Conservation (phyloP, 768 basidiomycete genomes). For the Collybia sp. region DNA sequence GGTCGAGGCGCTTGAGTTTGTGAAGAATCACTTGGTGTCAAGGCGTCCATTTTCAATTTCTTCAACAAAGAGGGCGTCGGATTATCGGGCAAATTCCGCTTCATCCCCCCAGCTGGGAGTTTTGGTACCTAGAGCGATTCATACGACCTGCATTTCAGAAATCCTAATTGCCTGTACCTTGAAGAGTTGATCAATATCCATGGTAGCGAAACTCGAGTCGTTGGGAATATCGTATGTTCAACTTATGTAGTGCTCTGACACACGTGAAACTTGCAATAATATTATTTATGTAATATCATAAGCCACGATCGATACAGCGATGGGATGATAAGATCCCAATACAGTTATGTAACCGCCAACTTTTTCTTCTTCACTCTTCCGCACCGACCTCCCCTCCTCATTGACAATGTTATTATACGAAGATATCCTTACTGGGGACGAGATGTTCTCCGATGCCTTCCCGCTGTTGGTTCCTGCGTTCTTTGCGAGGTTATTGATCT, state of each 20-base stretch:
- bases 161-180: constrained; percentile 25
- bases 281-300: too few relatives aligned
- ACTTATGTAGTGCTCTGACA: too few relatives aligned
- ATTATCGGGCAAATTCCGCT: constrained; percentile 72
- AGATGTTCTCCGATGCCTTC: constrained; percentile 95
- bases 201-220: constrained; percentile 9
- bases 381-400: constrained; percentile 10
- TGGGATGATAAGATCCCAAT: too few relatives aligned
- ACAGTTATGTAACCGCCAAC: too few relatives aligned
- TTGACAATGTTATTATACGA: constrained; percentile 66
- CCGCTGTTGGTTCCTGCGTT: constrained; percentile 51
- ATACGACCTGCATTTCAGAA: not conserved
- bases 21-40: constrained; percentile 7
- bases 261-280: too few relatives aligned
- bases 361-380: constrained; percentile 8
- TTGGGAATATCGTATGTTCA: too few relatives aligned
- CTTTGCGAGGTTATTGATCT: not conserved
- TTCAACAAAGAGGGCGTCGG: constrained; percentile 82
- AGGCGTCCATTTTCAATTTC: constrained; percentile 59
- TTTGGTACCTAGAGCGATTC: constrained; percentile 50
- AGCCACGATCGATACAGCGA: too few relatives aligned
- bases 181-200: constrained; percentile 51
- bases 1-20: constrained; percentile 5
- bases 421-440: constrained; percentile 75
- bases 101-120: constrained; percentile 57